These are phyloP conservation scores for Meyerozyma sp. DNA, from an alignment of 1,139 yeast genomes.

Conservation along the genomic window DNA sequence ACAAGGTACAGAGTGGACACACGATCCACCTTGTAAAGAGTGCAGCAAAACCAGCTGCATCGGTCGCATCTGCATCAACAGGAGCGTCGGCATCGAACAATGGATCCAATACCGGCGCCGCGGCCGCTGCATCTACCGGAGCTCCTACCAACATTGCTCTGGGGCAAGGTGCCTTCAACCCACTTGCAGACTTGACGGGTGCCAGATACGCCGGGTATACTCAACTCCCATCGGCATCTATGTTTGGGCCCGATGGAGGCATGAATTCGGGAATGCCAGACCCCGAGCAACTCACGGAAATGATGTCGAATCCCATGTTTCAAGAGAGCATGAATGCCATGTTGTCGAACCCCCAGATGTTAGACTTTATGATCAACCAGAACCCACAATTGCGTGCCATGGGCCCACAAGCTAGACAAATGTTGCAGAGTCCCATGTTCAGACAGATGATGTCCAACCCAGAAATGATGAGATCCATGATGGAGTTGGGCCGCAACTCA, in stretches of 20 bases:
- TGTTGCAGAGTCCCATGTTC: conserved; percentile 80
- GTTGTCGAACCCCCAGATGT: conserved; percentile 73
- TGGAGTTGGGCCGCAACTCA: conserved; percentile 57
- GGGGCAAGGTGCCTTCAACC: conserved; percentile 86
- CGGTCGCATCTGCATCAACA: conserved; percentile 16
- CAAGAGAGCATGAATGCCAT: conserved; percentile 78
- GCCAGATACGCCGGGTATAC: conserved; percentile 94
- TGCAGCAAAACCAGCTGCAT: conserved; percentile 30
- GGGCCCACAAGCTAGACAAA: conserved; percentile 86
- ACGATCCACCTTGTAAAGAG: conserved; percentile 84
- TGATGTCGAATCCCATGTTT: conserved; percentile 78
- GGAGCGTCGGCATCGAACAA: conserved; percentile 10
- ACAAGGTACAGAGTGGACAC: conserved; percentile 82
- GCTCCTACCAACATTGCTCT: conserved; percentile 78
- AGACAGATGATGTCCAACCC: conserved; percentile 86
- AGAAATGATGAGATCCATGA: conserved; percentile 74
- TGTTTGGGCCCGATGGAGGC: conserved; percentile 97
- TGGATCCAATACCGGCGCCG: conserved; percentile 6
- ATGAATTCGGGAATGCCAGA: conserved; percentile 64
- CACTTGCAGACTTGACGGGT: conserved; percentile 86
- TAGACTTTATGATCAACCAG: conserved; percentile 77
- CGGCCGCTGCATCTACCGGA: conserved; percentile 11
- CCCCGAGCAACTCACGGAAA: conserved; percentile 64
- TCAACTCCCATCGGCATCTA: conserved; percentile 78
- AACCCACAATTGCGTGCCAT: conserved; percentile 78